These are phyloP conservation scores for Yamadazyma dushanensis DNA, from an alignment of 1,139 yeast species.

Conservation along the genomic window DNA sequence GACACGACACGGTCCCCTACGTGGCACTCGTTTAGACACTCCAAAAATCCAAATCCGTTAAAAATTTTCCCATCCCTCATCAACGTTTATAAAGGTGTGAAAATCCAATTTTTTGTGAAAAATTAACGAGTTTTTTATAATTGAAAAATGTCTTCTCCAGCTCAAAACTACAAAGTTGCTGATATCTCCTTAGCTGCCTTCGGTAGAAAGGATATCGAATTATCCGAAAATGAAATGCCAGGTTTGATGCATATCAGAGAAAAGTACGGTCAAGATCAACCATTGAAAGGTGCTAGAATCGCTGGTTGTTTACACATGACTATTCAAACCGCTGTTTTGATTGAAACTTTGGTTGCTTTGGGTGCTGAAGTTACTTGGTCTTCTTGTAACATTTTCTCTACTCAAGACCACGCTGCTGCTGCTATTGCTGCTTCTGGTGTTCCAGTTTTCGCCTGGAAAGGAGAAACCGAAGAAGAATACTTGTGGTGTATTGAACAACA, in stretches of 20 bases:
- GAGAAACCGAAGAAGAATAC: slow-evolving; percentile 99
- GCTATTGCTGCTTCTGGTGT: slow-evolving; percentile 99
- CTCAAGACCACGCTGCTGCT: slow-evolving; percentile 99
- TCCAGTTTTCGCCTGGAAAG: slow-evolving; percentile 99
- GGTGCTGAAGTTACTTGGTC: slow-evolving; percentile 99
- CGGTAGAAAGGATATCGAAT: slow-evolving; percentile 99
- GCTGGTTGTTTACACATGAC: slow-evolving; percentile 99
- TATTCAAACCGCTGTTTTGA: slow-evolving; percentile 98
- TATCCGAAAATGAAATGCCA: slow-evolving; percentile 99
- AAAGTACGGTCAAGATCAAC: slow-evolving; percentile 90
- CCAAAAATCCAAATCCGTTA: slow-evolving; percentile 5
- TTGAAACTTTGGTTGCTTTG: slow-evolving; percentile 93
- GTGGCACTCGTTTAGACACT: slow-evolving; percentile 4
- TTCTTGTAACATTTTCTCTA: slow-evolving; percentile 98
- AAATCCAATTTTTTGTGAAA: slow-evolving; percentile 1
- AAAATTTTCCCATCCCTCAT: slow-evolving; percentile 8
- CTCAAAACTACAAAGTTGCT: slow-evolving; percentile 84
- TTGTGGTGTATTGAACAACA: slow-evolving; percentile 99
- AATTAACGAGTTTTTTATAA: too few relatives aligned
- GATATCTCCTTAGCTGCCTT: slow-evolving; percentile 99
- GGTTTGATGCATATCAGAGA: slow-evolving; percentile 98
- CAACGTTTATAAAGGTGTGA: slow-evolving; percentile 2
- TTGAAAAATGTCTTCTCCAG: slow-evolving; percentile 29
- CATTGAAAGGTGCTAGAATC: slow-evolving; percentile 97
- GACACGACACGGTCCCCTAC: not conserved